Evolutionary conservation across 768 basidiomycete genomes (phyloP), one percentile per base, ranked within the genome.

Genomic region (Rossbeevera mucosa): DNA sequence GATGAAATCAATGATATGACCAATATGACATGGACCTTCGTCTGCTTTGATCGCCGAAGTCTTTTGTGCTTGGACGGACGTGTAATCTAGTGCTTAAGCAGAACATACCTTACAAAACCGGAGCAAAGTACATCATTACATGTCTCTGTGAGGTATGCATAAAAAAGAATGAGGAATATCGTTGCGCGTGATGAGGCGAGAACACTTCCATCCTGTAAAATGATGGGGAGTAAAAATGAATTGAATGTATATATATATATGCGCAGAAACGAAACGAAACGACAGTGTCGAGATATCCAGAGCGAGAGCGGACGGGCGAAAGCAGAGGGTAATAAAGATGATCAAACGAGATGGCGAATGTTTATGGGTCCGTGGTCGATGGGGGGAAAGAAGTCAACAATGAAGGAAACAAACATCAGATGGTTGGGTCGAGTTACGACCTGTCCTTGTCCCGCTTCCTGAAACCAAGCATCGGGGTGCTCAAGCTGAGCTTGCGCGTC

Each of bases 401-500:
- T 26, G 22, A n/a, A 33, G 3, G 5, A 33, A 41, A 33, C 11
- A 33, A 11, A n/a, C 7, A 9, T 4, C 16, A n/a, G 29, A 29
- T 36, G 26, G 31, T 50, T 31, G 59, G 45, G 55, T 63, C 55
- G 59, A 41, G 44, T 52, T 48, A 29, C 21, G 74, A 71, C 62
- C 74, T 76, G 29, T 72, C 64, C 65, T 71, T 81, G 49, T 83
- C 79, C 64, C 78, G 66, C 75, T 77, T 71, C 75, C 79, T 63
- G 56, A 88, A 79, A 45, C 71, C 73, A 2, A 79, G 71, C 58
- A 81, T 80, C 45, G 83, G 80, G 46, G 79, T 75, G 21, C 77
- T 77, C 51, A 89, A 65, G 64, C 88, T 90, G 68, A 90, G 67
- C 71, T 90, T 89, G 50, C 86, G 74, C 61, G 72, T 76, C 53